These are phyloP conservation scores for Solanum tacnaense DNA, from an alignment of 257 asterid species.

Conservation along the genomic window DNA sequence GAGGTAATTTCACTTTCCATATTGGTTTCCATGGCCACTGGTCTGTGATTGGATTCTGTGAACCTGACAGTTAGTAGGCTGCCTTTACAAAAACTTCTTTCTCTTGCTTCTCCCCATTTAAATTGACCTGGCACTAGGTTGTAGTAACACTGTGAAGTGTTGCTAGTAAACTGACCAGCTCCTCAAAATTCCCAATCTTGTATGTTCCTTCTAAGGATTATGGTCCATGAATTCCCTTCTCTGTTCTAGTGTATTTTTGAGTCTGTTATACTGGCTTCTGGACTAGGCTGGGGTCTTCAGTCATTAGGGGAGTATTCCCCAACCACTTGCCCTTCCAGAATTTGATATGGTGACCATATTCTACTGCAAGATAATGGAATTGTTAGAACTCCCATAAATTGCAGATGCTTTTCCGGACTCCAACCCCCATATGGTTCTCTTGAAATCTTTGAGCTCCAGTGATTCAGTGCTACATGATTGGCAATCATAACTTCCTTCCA, in stretches of 20 bases:
- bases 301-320: neutral
- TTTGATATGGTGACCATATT: neutral
- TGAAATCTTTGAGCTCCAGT: neutral
- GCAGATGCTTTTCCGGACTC: neutral
- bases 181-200: neutral
- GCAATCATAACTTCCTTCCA: neutral
- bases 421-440: neutral
- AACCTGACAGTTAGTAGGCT: neutral
- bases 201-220: neutral
- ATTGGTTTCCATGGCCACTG: neutral
- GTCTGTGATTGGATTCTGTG: neutral
- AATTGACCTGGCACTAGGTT: neutral
- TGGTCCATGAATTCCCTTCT: neutral
- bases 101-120: neutral
- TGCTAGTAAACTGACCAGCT: neutral
- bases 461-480: neutral
- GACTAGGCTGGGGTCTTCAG: neutral
- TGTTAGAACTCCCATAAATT: neutral
- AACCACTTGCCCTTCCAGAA: neutral
- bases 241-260: neutral
- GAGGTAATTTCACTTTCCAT: neutral
- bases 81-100: neutral
- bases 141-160: neutral
- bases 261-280: neutral
- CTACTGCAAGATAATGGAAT: neutral